Conservation (phyloP, 768 basidiomycete species). For the Agaricus subrufescens region DNA sequence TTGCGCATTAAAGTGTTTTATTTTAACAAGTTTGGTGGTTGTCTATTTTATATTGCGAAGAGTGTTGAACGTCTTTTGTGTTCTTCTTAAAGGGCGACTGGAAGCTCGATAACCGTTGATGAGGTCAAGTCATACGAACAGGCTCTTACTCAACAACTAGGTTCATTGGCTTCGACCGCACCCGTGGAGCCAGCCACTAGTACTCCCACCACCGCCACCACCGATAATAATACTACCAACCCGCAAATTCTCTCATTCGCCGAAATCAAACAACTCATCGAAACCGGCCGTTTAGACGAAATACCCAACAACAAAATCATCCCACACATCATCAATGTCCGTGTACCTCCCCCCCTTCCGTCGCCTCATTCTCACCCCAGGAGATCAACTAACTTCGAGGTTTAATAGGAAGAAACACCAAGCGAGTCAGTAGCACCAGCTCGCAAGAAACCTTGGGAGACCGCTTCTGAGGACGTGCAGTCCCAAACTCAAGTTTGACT, state of each 20-base stretch:
- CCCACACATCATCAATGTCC: slow-evolving; percentile 60
- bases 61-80: background rate
- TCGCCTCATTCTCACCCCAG: background rate
- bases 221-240: slow-evolving; percentile 3
- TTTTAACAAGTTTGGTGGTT: slow-evolving; percentile 54
- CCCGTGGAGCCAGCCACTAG: background rate
- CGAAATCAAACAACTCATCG: slow-evolving; percentile 66
- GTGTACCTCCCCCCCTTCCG: background rate
- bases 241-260: slow-evolving; percentile 54
- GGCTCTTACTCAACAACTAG: slow-evolving; percentile 8
- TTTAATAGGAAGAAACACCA: slow-evolving; percentile 44
- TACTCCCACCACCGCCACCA: background rate
- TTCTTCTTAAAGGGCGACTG: slow-evolving; percentile 26
- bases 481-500: background rate
- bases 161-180: background rate
- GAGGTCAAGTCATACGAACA: slow-evolving; percentile 34
- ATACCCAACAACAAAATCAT: slow-evolving; percentile 80
- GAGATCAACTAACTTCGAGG: background rate
- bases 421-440: slow-evolving; percentile 47
- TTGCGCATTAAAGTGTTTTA: slow-evolving; percentile 62
- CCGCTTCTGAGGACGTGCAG: background rate
- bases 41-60: background rate
- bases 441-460: slow-evolving; percentile 72
- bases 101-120: slow-evolving; percentile 37
- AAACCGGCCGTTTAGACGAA: slow-evolving; percentile 63